Conservation (phyloP, 768 basidiomycete genomes). For the Boletus tylopilopsis region DNA sequence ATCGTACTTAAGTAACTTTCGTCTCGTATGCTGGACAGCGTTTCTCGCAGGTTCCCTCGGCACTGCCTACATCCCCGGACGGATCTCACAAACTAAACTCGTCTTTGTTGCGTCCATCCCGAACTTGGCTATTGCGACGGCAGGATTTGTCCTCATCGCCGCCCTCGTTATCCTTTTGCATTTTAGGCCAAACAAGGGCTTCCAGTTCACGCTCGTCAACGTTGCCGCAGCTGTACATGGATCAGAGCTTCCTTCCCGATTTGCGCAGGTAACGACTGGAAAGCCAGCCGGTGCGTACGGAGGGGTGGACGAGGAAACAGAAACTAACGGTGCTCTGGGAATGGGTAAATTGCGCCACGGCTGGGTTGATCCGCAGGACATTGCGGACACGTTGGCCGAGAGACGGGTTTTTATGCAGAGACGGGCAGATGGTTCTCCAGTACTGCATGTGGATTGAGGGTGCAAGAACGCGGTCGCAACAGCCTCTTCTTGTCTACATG, state of each 20-base stretch:
- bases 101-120: slow-evolving; percentile 28
- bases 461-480: too few species aligned
- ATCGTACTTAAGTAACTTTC: background rate
- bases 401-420: slow-evolving; percentile 13
- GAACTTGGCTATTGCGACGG: slow-evolving; percentile 22
- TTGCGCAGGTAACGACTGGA: slow-evolving; percentile 1
- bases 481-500: too few species aligned
- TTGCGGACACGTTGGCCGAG: slow-evolving; percentile 6
- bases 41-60: slow-evolving; percentile 24
- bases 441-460: slow-evolving; percentile 17
- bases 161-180: slow-evolving; percentile 18
- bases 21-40: slow-evolving; percentile 1
- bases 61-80: slow-evolving; percentile 27
- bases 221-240: slow-evolving; percentile 20
- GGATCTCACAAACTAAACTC: slow-evolving; percentile 15
- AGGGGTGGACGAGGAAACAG: background rate
- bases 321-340: background rate
- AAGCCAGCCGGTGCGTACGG: background rate
- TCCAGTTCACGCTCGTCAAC: slow-evolving; percentile 23
- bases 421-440: slow-evolving; percentile 14
- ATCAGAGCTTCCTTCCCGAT: slow-evolving; percentile 24
- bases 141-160: slow-evolving; percentile 20
- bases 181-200: slow-evolving; percentile 21
- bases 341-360: background rate
- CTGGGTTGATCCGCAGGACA: background rate